phyloP scores from a whole-genome alignment of 2,329 filamentous ascomycete genomes.

The Cladosporium halotolerans region DNA sequence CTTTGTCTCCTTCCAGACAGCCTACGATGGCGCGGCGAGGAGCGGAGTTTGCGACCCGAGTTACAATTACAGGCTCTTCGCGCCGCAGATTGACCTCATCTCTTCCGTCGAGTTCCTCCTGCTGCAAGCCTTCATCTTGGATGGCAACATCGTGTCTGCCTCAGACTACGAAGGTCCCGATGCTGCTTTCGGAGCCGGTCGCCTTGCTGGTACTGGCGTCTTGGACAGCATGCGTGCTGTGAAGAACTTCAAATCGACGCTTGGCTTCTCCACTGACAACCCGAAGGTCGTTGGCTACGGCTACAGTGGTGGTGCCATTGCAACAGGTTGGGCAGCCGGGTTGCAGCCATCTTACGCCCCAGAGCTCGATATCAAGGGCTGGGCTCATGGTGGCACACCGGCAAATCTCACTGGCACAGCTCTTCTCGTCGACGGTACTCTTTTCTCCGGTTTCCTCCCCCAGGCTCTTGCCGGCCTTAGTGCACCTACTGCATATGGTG shows the following conservation, averaged over 20 bases:
- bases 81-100: conserved; percentile 20
- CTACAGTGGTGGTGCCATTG: conserved; percentile 51
- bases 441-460: conserved; percentile 25
- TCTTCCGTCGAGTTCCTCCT: conserved; percentile 18
- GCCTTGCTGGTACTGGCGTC: conserved; percentile 36
- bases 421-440: conserved; percentile 21
- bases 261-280: conserved; percentile 20
- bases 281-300: conserved; percentile 43
- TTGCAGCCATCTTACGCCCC: conserved; percentile 48
- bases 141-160: conserved; percentile 25
- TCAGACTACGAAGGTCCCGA: conserved; percentile 40
- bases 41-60: conserved; percentile 34
- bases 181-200: conserved; percentile 28
- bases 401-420: conserved; percentile 33
- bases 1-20: conserved; percentile 26
- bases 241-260: conserved; percentile 21
- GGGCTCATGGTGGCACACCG: conserved; percentile 44
- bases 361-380: conserved; percentile 45
- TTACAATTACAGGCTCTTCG: conserved; percentile 28
- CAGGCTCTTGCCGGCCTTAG: conserved; percentile 19
- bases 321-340: conserved; percentile 47
- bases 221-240: conserved; percentile 41
- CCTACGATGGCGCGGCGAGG: conserved; percentile 31
- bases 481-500: conserved; percentile 21
- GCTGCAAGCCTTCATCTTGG: conserved; percentile 17